Base-by-base conservation (phyloP, 768 basidiomycete genomes). In the Leccinum incarnatum region DNA sequence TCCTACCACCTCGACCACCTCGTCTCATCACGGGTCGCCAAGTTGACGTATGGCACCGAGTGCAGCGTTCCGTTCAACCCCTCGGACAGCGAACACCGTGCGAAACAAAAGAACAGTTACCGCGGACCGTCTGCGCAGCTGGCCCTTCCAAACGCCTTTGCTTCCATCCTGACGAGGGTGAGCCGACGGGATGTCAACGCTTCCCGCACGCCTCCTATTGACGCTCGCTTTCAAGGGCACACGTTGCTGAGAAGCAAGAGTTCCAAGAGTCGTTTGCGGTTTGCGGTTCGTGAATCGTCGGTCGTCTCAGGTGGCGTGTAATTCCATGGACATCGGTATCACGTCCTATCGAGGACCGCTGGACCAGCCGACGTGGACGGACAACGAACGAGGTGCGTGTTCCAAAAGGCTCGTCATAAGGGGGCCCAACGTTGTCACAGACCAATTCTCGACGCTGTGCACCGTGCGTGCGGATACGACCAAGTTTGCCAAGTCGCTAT, bases 11-110 rank as follows among this genome's bases (percentile, higher is more conserved):
- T 84, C 17, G 79, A 84, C 57, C 78, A 79, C 60, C 76, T 78
- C 14, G 82, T 84, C 5, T 73, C 76, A 6, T 74, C 74, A 5
- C 77, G 83, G 30, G 75, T 84, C 4, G 72, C 82, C 4, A 79
- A 75, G 60, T 62, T 76, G 55, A 80, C 80, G 0, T 84, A 82
- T 54, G 83, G 83, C 6, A 75, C 75, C 2, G 72, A 76, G 30
- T 77, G 78, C 61, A 64, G 66, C 42, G 60, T 75, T 4, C 65
- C 68, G 1, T 83, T 65, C 54, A 74, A 80, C 36, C 37, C 66
- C 0, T 54, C 56, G 15, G 67, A 77, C 34, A 62, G 62, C 0
- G 83, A 81, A n/a, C 83, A 85, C 58, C 60, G 68, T 25, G 54
- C 64, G 17, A 77, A 80, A 37, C 51, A 63, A 15, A 63, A 64